These are phyloP conservation scores for Colletotrichum karsti DNA, from an alignment of 2,329 filamentous ascomycete species.

Conservation along the genomic window DNA sequence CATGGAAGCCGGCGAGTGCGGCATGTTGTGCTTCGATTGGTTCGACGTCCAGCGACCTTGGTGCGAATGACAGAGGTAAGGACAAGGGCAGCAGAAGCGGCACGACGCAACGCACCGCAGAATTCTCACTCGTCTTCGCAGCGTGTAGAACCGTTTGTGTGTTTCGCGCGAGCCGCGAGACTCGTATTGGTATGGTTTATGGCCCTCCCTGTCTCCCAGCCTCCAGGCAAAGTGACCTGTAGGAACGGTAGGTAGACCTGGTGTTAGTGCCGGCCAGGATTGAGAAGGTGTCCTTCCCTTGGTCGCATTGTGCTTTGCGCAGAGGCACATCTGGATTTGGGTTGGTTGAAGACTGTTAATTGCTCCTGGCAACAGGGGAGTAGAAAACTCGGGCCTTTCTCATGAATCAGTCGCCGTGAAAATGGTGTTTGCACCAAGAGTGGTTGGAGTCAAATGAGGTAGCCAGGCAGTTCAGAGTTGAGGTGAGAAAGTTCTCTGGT, in stretches of 20 bases:
- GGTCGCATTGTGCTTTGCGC: neutral
- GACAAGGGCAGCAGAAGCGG: neutral
- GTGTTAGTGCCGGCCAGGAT: neutral
- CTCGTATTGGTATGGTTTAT: neutral
- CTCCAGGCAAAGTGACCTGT: neutral
- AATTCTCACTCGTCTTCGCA: no score
- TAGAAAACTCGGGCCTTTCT: neutral
- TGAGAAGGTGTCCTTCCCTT: neutral
- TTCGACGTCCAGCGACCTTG: neutral
- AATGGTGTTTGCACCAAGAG: no score
- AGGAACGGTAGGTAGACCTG: neutral
- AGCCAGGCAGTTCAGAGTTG: no score
- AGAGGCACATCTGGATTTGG: neutral
- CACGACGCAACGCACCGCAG: conserved; percentile 6
- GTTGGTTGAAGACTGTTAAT: neutral
- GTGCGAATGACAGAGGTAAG: neutral
- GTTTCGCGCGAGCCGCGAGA: conserved; percentile 14
- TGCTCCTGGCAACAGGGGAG: neutral
- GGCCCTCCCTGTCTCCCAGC: neutral
- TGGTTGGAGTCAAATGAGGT: no score
- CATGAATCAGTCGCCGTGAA: neutral
- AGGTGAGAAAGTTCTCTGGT: neutral
- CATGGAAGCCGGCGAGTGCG: neutral
- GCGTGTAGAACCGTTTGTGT: neutral
- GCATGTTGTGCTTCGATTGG: conserved; percentile 24